Percentiles rank a stretch among this genome's conserved stretches.
These are phyloP conservation scores for Astrothelium macrocarpum DNA, from an alignment of 495 filamentous ascomycete genomes.

Conservation along the genomic window DNA sequence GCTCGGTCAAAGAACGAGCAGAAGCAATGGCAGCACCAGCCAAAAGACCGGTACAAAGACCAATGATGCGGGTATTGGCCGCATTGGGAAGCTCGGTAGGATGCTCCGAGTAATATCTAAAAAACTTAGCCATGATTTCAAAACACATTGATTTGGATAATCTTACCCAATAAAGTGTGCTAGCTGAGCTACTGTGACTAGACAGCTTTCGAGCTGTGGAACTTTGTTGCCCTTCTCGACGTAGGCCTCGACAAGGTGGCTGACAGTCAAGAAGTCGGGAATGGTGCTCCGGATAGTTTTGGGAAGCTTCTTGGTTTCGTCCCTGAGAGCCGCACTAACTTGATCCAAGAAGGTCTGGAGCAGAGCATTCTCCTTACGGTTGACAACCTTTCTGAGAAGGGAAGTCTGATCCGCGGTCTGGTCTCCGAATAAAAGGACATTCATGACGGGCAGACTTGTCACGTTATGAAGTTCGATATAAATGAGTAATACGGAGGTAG, in stretches of 20 bases:
- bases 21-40: constrained; percentile 62
- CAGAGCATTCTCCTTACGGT: constrained; percentile 54
- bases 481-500: not conserved
- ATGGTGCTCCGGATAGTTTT: constrained; percentile 50
- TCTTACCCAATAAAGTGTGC: constrained; percentile 69
- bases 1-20: constrained; percentile 54
- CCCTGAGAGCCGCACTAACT: constrained; percentile 49
- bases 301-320: constrained; percentile 53
- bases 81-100: constrained; percentile 37
- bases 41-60: constrained; percentile 64
- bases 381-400: constrained; percentile 53
- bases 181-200: constrained; percentile 62
- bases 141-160: not conserved
- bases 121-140: constrained; percentile 25
- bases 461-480: not conserved
- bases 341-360: constrained; percentile 57
- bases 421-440: constrained; percentile 55
- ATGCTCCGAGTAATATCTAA: constrained; percentile 44
- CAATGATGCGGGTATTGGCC: constrained; percentile 43
- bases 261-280: constrained; percentile 58
- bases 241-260: constrained; percentile 62
- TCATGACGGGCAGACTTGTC: constrained; percentile 24
- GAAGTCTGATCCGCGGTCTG: constrained; percentile 64
- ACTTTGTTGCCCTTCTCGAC: constrained; percentile 47
- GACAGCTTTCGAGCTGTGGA: constrained; percentile 53